Conservation (phyloP, 2,329 filamentous ascomycete genomes). For the Mariannaea elegans region DNA sequence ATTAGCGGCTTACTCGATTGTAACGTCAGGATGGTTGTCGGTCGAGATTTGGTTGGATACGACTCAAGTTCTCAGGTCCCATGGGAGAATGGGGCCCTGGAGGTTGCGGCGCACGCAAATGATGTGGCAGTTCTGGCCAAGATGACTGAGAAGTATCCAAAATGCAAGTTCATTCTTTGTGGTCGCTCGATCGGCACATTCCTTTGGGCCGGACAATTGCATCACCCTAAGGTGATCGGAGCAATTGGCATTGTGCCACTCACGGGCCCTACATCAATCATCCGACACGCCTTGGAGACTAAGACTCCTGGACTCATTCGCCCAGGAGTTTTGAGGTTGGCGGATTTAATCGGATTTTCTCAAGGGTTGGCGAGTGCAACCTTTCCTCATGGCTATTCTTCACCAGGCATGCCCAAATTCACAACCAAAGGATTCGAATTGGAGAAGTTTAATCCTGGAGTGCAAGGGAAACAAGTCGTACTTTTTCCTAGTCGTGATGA, state of each 20-base stretch:
- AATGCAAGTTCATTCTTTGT: conserved; percentile 6
- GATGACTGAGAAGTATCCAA: background rate
- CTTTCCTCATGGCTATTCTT: background rate
- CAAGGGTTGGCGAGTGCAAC: background rate
- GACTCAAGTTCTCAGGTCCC: conserved; percentile 11
- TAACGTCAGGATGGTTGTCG: conserved; percentile 6
- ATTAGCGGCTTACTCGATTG: background rate
- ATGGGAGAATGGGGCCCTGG: conserved; percentile 6
- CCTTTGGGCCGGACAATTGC: conserved; percentile 2
- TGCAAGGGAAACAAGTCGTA: background rate
- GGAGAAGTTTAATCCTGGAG: background rate
- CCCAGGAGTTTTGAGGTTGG: background rate
- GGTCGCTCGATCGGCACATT: conserved; percentile 16
- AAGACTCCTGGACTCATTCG: background rate
- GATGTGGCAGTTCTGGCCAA: conserved; percentile 4
- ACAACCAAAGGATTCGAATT: conserved; percentile 4
- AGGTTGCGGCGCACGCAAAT: conserved; percentile 9
- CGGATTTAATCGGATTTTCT: background rate
- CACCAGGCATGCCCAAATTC: background rate
- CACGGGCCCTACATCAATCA: background rate
- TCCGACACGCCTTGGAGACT: background rate
- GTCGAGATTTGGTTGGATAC: conserved; percentile 18
- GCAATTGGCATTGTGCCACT: conserved; percentile 14
- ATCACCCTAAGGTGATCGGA: conserved; percentile 1
- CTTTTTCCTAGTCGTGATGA: conserved; percentile 5